Conservation (phyloP, 2,329 filamentous ascomycete species). For the Emericellopsis cladophorae region DNA sequence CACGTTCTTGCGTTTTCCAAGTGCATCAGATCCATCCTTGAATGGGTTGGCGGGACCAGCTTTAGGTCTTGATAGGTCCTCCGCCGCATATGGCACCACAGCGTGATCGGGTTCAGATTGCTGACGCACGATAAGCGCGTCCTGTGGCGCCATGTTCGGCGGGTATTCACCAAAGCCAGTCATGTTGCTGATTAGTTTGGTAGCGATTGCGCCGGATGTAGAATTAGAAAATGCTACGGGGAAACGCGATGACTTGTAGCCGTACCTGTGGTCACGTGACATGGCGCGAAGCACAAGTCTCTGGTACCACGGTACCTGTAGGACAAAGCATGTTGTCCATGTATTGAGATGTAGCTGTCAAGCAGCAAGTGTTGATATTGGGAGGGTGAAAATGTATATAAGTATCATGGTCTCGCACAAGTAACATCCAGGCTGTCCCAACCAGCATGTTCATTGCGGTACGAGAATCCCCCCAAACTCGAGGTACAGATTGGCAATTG, state of each 20-base stretch:
- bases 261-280: too few species aligned
- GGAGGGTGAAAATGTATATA: too few species aligned
- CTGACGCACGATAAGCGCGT: conserved; percentile 46
- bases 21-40: conserved; percentile 42
- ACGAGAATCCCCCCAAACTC: neutral
- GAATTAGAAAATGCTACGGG: too few species aligned
- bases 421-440: neutral
- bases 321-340: too few species aligned
- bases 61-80: conserved; percentile 53
- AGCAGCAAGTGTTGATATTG: too few species aligned
- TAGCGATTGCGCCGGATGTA: too few species aligned
- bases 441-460: neutral
- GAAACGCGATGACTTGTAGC: too few species aligned
- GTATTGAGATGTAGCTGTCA: too few species aligned
- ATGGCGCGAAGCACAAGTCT: too few species aligned
- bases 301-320: too few species aligned
- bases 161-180: conserved; percentile 50
- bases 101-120: conserved; percentile 45
- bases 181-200: conserved; percentile 25
- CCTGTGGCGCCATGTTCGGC: conserved; percentile 52
- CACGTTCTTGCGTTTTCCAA: conserved; percentile 64
- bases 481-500: too few species aligned
- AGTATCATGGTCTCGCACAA: neutral
- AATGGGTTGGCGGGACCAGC: conserved; percentile 67
- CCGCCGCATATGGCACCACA: conserved; percentile 55